A percentile compares a stretch with the other conserved stretches of the same genome.
phyloP scores from a whole-genome alignment of 2,329 filamentous ascomycete genomes.

The Xylaria sp. region DNA sequence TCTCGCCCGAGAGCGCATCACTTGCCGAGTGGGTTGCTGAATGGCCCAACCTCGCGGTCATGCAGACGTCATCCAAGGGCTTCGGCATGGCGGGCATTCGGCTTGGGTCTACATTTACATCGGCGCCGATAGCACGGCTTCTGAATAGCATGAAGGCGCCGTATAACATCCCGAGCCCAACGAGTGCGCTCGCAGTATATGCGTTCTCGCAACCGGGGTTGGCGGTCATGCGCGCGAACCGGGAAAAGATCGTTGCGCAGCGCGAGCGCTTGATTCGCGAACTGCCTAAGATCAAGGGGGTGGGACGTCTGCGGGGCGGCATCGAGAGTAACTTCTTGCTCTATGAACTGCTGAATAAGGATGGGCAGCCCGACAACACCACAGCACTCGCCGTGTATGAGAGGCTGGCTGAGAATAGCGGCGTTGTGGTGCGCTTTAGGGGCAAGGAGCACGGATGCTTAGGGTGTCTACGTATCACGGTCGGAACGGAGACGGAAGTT shows the following conservation, averaged over 20 bases:
- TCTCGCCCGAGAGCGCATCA: constrained; percentile 80
- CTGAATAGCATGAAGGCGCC: constrained; percentile 95
- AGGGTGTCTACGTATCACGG: constrained; percentile 89
- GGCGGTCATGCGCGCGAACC: constrained; percentile 76
- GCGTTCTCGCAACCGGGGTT: constrained; percentile 77
- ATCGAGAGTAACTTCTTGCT: constrained; percentile 88
- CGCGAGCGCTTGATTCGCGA: constrained; percentile 79
- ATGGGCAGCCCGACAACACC: constrained; percentile 80
- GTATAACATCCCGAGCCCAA: constrained; percentile 93
- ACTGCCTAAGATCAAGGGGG: constrained; percentile 78
- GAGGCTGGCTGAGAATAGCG: constrained; percentile 82
- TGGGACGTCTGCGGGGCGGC: constrained; percentile 85
- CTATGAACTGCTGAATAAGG: constrained; percentile 82
- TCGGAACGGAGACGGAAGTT: constrained; percentile 90
- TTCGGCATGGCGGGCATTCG: constrained; percentile 96
- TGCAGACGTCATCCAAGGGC: constrained; percentile 98
- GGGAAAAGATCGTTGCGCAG: constrained; percentile 77
- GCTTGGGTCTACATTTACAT: constrained; percentile 85
- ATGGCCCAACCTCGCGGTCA: constrained; percentile 94
- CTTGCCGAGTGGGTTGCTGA: constrained; percentile 92
- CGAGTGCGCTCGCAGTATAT: constrained; percentile 80
- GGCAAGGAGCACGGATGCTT: constrained; percentile 91
- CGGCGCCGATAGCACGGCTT: constrained; percentile 77
- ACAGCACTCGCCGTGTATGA: constrained; percentile 85
- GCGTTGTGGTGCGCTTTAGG: constrained; percentile 92